Evolutionary conservation across 2,329 filamentous ascomycete genomes (phyloP), one percentile per base, ranked within the genome.

Genomic region (Ceratocystis harringtonii): DNA sequence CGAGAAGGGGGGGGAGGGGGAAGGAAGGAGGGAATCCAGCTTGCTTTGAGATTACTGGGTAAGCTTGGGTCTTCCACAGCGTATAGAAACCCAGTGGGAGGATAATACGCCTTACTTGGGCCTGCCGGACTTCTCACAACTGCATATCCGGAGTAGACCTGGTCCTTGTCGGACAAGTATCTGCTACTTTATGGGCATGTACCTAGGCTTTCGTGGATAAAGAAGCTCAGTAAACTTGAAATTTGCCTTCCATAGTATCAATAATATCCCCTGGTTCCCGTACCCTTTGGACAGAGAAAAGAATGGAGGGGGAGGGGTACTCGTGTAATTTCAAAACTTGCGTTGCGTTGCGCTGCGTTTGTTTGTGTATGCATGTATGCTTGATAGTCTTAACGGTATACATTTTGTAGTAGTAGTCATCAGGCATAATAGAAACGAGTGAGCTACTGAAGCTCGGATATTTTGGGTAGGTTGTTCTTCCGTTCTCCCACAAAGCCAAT

Each of bases 121-220:
- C 55, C 28, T 58, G 30, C 55, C 28, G 55, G 55, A n/a, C 55
- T 36, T 58, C 17, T 58, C 6, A 17, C 30, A 28, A n/a, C 30
- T 58, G 55, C 55, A 58, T 32, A 58, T 58, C 55, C 55, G 55
- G 55, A 58, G 28, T 15, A 58, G 28, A 36, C 55, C 55, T 58
- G 55, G 30, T 58, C 55, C 55, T 36, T 58, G 55, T 58, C 55
- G 17, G 10, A 41, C 36, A 41, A 5, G 6, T 30, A 19, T 36
- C n/a, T 58, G 25, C 28, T 41, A 10, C 36, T 41, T 5, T 41
- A 15, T 41, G 36, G 36, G 10, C 12, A 41, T 15, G 36, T 41
- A 41, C 36, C 36, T 41, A 41, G 36, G 36, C 36, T 41, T 41
- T 41, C 15, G 36, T 41, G 36, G 36, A 41, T 36, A 36, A 36